Evolutionary conservation across 495 filamentous ascomycete genomes (phyloP).

Genomic region (Hyaloscypha hepaticicola): DNA sequence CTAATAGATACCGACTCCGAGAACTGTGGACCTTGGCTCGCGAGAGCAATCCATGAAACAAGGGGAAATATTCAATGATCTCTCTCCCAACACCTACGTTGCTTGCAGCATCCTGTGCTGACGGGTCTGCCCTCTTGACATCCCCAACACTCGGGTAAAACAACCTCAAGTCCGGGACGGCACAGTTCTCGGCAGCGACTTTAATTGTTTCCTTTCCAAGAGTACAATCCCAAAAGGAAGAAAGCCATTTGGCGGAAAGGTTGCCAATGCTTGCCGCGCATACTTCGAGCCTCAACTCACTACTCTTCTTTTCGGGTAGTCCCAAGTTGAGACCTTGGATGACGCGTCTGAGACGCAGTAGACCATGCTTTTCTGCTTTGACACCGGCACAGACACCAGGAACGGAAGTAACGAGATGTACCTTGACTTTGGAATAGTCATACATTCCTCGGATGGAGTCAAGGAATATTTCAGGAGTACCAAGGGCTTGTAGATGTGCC

Average conservation of each 20-base stretch:
- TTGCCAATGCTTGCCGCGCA: slow-evolving; percentile 29
- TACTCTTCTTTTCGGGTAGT: background rate
- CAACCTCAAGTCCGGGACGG: slow-evolving; percentile 25
- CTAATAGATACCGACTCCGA: no score
- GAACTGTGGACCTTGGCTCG: no score
- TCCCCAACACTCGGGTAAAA: slow-evolving; percentile 28
- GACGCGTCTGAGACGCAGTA: slow-evolving; percentile 25
- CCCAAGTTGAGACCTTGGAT: slow-evolving; percentile 17
- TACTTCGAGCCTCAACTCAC: slow-evolving; percentile 21
- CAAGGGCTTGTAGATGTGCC: slow-evolving; percentile 26
- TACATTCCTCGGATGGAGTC: slow-evolving; percentile 23
- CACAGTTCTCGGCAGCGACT: slow-evolving; percentile 8
- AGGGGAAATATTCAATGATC: no score
- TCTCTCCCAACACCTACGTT: background rate
- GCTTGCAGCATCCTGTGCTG: slow-evolving; percentile 23
- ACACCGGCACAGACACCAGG: slow-evolving; percentile 20
- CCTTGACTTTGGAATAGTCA: slow-evolving; percentile 25
- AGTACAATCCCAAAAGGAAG: slow-evolving; percentile 26
- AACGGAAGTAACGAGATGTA: slow-evolving; percentile 26
- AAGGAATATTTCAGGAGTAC: slow-evolving; percentile 21
- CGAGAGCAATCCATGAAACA: no score
- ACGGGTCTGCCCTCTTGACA: slow-evolving; percentile 19
- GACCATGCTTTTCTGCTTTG: slow-evolving; percentile 26
- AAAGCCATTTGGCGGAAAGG: slow-evolving; percentile 26
- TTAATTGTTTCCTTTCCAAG: slow-evolving; percentile 13